phyloP scores from a whole-genome alignment of 441 rosid genomes.

The Hura crepitans region DNA sequence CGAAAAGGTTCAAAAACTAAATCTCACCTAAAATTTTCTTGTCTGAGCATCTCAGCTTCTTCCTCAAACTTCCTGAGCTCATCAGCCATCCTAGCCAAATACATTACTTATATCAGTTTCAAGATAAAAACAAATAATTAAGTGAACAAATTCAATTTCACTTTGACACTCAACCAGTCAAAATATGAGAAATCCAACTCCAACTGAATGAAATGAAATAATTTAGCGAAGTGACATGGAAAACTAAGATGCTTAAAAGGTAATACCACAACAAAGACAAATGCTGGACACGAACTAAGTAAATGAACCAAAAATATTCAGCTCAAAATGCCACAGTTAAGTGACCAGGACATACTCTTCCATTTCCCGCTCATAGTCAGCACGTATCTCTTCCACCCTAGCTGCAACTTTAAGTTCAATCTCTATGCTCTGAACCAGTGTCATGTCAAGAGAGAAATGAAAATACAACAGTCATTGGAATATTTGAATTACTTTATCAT shows the following conservation, averaged over 20 bases:
- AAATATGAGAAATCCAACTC: background rate
- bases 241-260: background rate
- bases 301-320: background rate
- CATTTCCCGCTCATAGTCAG: slow-evolving; percentile 69
- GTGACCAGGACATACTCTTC: slow-evolving; percentile 52
- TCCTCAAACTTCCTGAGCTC: slow-evolving; percentile 57
- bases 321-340: background rate
- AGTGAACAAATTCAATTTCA: background rate
- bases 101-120: slow-evolving; percentile 17
- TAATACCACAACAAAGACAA: background rate
- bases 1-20: slow-evolving; percentile 12
- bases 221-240: background rate
- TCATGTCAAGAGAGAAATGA: slow-evolving; percentile 19
- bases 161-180: background rate
- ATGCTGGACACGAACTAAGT: background rate
- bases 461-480: slow-evolving; percentile 3
- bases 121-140: background rate
- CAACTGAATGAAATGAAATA: background rate
- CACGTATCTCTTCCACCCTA: slow-evolving; percentile 52
- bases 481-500: background rate
- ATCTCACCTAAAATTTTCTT: slow-evolving; percentile 55
- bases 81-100: slow-evolving; percentile 58
- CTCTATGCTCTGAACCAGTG: slow-evolving; percentile 50
- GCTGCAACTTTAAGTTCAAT: slow-evolving; percentile 48
- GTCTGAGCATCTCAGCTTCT: slow-evolving; percentile 61